phyloP scores from a whole-genome alignment of 2,329 filamentous ascomycete genomes.

The Colletotrichum theobromicola region DNA sequence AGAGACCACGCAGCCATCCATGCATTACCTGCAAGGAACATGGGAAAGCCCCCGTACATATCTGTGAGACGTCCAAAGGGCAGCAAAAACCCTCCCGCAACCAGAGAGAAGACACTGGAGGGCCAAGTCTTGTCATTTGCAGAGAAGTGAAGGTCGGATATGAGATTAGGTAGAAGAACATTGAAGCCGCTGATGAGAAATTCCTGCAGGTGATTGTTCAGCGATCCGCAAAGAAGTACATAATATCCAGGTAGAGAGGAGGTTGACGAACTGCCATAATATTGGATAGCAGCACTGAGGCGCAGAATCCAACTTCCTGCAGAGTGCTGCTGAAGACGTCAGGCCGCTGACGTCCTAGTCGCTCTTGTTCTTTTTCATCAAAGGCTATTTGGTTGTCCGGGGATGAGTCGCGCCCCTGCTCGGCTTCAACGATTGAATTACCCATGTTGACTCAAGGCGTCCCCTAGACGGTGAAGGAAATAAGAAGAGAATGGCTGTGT shows the following conservation, averaged over 20 bases:
- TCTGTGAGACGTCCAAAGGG: not conserved
- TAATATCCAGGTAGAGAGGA: not conserved
- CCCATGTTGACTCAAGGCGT: not conserved
- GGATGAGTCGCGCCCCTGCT: not conserved
- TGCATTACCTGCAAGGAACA: constrained; percentile 15
- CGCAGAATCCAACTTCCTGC: not conserved
- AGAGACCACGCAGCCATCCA: constrained; percentile 72
- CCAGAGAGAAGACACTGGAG: constrained; percentile 63
- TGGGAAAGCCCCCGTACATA: not conserved
- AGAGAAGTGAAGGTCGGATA: not conserved
- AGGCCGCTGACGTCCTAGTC: not conserved
- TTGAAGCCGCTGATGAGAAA: not conserved
- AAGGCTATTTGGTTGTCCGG: not conserved
- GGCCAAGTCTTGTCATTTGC: constrained; percentile 58
- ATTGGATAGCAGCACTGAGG: not conserved
- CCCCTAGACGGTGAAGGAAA: not conserved
- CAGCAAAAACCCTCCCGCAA: constrained; percentile 52
- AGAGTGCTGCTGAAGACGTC: not conserved
- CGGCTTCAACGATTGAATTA: not conserved
- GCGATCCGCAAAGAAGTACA: not conserved
- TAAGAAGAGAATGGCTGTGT: not conserved
- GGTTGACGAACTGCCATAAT: not conserved
- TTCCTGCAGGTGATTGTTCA: not conserved
- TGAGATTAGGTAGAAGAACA: not conserved
- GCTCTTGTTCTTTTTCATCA: not conserved